Evolutionary conservation across 768 basidiomycete genomes (phyloP), one percentile per base, ranked within the genome.

Genomic region (Lactarius hengduanensis): DNA sequence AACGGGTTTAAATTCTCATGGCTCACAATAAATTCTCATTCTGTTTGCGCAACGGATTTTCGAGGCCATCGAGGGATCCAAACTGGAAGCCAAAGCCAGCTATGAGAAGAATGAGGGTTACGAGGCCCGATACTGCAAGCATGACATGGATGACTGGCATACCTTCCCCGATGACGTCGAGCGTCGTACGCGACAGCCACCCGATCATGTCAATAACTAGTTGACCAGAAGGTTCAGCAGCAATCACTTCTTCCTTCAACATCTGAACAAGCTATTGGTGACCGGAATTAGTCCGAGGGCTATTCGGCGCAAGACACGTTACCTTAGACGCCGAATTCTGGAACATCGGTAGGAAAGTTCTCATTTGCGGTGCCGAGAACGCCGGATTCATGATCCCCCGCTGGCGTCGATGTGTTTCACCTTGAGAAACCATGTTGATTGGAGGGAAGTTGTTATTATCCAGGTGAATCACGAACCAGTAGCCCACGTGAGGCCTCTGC

Each of bases 81-180:
- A 71, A 71, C 30, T 73, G 68, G n/a, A 70, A 70, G 45, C 70
- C 71, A 57, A 73, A 74, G 13, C 69, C 73, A 55, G 69, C 73
- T 74, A 60, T 3, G 9, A 10, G 10, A 30, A 34, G 13, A 57
- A 13, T 13, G 1, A 22, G 34, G 26, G 18, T 54, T 22, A 5
- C n/a, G n/a, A n/a, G n/a, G n/a, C n/a, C n/a, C 36, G 55, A 4
- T 7, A 10, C n/a, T 8, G 20, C 36, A 22, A 26, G 9, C 9
- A 4, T 30, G 32, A 22, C 32, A 2, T 1, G 32, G 32, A 34
- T 36, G 45, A 56, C 40, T 6, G 16, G 20, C 20, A 11, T 28
- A 74, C 73, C 69, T 69, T 73, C 72, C n/a, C 72, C 71, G 38
- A 74, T 74, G 18, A 72, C 64, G 56, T 73, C 73, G 16, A 74